Conservation (phyloP, 805 yeast species). For the Myxozyma udenii region DNA sequence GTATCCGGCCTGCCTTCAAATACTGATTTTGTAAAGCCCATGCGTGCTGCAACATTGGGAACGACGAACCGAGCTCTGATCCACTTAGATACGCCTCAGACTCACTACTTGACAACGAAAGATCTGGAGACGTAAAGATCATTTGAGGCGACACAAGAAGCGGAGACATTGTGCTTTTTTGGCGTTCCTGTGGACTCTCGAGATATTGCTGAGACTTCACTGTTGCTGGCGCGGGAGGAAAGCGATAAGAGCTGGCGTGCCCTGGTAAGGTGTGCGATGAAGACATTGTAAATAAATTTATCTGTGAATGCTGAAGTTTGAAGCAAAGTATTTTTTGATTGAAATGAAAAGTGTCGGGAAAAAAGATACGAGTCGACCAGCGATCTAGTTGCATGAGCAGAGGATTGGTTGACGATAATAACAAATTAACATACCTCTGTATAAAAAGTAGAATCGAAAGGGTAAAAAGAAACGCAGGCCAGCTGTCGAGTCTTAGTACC, state of each 20-base stretch:
- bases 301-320: not conserved
- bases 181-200: not conserved
- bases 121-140: constrained; percentile 19
- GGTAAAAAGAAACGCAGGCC: constrained; percentile 16
- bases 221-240: not conserved
- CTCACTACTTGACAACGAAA: constrained; percentile 17
- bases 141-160: constrained; percentile 6
- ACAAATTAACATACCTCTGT: too few species aligned
- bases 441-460: not conserved
- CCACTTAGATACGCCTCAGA: constrained; percentile 13
- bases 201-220: not conserved
- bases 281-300: not conserved
- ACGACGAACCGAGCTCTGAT: constrained; percentile 2
- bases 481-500: constrained; percentile 20
- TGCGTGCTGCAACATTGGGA: constrained; percentile 5
- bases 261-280: not conserved
- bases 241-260: not conserved
- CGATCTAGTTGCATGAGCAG: constrained; percentile 8
- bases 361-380: constrained; percentile 20
- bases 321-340: not conserved
- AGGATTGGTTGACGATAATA: too few species aligned
- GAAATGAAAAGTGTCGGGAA: not conserved
- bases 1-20: too few species aligned
- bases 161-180: constrained; percentile 1
- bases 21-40: constrained; percentile 8